Base-by-base conservation (phyloP, 2,329 filamentous ascomycete genomes). In the Botrytis tulipae region DNA sequence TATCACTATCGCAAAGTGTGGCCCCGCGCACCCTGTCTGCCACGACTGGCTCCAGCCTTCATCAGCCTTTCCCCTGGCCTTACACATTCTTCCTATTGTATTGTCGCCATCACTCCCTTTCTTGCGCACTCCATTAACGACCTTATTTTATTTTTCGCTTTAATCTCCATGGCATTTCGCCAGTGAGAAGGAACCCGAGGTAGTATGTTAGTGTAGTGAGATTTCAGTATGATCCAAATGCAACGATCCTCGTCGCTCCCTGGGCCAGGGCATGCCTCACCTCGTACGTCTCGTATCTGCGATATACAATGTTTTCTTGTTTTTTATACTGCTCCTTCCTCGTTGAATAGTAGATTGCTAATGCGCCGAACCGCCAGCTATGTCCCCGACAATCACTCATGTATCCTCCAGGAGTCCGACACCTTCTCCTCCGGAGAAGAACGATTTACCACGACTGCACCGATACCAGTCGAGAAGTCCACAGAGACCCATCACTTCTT, bases 381-480 rank as follows among this genome's bases (percentile, higher is more conserved):
- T 83, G 72, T 87, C 87, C 75, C 85, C 87, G 74, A 84, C 86
- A 78, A 82, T 84, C 75, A 85, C 86, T 73, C 84, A 86, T 77
- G 81, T 83, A 74, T 84, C 84, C 73, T 87, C 89, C 75, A 84
- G 85, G 81, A 86, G 86, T 78, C 86, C 88, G 77, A 88, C 85
- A 74, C 87, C 88, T 74, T 85, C 87, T 73, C 84, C 86, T 74
- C 84, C 86, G 78, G 86, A 87, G 75, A 83, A 84, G 78, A 83
- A 87, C 82, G 83, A 83, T 76, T 82, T 86, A 68, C 79, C 79
- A 70, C 84, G 84, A 79, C 82, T 86, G 74, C 85, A 85, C 80
- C 85, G 86, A 78, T 83, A 84, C 77, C 84, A 85, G 78, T 88
- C 89, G 72, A 84, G 85, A 79, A 89, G 87, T 81, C 88, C 88